phyloP scores from a whole-genome alignment of 345 rosid genomes.

The Melastoma malabathricum region DNA sequence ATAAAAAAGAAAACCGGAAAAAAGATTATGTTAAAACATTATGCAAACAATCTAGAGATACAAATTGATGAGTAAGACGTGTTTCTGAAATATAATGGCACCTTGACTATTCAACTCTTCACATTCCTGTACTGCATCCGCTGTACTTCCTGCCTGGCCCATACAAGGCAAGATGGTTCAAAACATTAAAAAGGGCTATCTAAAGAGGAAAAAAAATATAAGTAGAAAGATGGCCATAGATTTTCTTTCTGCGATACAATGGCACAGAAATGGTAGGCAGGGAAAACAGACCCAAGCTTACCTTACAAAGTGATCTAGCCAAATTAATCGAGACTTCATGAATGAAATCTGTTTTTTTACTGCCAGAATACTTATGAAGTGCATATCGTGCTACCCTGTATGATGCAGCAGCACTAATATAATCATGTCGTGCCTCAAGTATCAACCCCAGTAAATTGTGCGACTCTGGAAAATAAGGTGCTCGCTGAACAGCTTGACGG shows the following conservation, averaged over 20 bases:
- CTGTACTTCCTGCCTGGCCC: constrained; percentile 40
- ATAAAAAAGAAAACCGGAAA: constrained; percentile 8
- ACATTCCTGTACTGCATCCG: constrained; percentile 63
- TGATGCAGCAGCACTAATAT: constrained; percentile 47
- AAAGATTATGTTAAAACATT: constrained; percentile 2
- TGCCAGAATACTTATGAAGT: constrained; percentile 23
- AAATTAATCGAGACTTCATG: constrained; percentile 59
- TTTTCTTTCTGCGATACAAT: neutral
- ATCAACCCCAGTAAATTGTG: constrained; percentile 80
- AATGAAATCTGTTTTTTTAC: constrained; percentile 27
- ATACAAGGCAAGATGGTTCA: constrained; percentile 6
- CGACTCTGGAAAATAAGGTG: constrained; percentile 67
- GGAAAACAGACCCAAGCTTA: constrained; percentile 12
- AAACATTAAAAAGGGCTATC: constrained; percentile 1
- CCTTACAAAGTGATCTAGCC: constrained; percentile 71
- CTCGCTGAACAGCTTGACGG: constrained; percentile 77
- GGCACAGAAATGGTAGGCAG: too few species aligned
- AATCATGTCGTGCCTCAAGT: constrained; percentile 62
- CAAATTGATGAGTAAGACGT: too few species aligned
- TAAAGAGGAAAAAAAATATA: neutral
- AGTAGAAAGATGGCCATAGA: neutral
- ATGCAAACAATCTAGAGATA: neutral
- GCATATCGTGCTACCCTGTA: constrained; percentile 54
- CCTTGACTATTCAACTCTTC: constrained; percentile 53
- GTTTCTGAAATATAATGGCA: constrained; percentile 2